These are phyloP conservation scores for Monascus purpureus DNA, from an alignment of 495 filamentous ascomycete species.

Conservation along the genomic window DNA sequence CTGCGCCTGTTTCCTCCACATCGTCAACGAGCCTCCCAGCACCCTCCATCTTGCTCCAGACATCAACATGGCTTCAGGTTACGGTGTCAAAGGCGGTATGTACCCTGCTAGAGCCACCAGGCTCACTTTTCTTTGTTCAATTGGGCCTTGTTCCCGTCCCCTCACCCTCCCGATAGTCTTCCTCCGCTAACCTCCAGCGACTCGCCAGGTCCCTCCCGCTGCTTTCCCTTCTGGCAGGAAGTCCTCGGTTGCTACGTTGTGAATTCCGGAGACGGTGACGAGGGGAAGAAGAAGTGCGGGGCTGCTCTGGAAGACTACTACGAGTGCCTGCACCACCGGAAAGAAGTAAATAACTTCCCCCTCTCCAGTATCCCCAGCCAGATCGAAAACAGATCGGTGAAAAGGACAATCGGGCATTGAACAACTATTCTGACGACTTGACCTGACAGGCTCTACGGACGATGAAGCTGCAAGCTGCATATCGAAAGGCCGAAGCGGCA, in stretches of 20 bases:
- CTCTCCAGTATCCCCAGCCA: constrained; percentile 1
- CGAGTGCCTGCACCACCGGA: constrained; percentile 95
- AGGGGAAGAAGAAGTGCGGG: constrained; percentile 78
- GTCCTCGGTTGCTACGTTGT: constrained; percentile 80
- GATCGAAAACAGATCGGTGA: neutral
- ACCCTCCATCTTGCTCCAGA: constrained; percentile 11
- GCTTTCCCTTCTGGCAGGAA: constrained; percentile 98
- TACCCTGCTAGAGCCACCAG: constrained; percentile 6
- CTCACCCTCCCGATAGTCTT: too few relatives aligned
- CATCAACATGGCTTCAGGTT: constrained; percentile 63
- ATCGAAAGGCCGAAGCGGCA: constrained; percentile 65
- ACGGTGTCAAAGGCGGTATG: constrained; percentile 68
- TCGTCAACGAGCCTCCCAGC: constrained; percentile 9
- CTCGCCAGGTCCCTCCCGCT: constrained; percentile 64
- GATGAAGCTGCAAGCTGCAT: constrained; percentile 68
- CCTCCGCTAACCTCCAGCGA: constrained; percentile 14
- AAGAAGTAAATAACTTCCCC: constrained; percentile 58
- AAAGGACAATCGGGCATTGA: neutral
- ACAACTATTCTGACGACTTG: constrained; percentile 4
- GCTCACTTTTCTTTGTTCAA: constrained; percentile 7
- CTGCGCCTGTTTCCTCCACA: constrained; percentile 11
- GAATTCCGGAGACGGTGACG: constrained; percentile 59
- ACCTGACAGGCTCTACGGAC: constrained; percentile 56
- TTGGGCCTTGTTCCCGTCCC: too few relatives aligned
- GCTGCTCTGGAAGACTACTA: constrained; percentile 93